Evolutionary conservation across 2,329 filamentous ascomycete genomes (phyloP).

Genomic region (Ophiostoma novo-ulmi): DNA sequence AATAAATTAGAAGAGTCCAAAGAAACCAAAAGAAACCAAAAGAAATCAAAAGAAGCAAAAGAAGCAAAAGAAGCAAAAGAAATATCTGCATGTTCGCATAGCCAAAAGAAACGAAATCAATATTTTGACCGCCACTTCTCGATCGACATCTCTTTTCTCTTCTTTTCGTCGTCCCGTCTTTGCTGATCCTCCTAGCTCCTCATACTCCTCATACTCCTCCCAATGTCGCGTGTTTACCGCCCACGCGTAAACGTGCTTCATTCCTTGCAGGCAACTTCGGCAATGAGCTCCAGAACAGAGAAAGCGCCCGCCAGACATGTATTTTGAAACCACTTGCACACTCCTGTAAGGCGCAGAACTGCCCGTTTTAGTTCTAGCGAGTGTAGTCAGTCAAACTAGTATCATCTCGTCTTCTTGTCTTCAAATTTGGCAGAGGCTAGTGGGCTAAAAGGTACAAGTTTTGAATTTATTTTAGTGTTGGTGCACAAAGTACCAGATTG

Average conservation of each 20-base stretch:
- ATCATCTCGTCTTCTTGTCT: not conserved
- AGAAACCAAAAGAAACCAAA: not conserved
- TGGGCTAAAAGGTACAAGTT: constrained; percentile 7
- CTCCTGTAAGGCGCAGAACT: not conserved
- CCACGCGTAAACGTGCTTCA: constrained; percentile 8
- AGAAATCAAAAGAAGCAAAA: not conserved
- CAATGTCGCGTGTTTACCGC: not conserved
- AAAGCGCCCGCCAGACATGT: not conserved
- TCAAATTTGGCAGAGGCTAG: not conserved
- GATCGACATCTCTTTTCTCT: not conserved
- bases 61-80: not conserved
- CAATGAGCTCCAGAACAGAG: not conserved
- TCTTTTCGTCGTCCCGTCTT: not conserved
- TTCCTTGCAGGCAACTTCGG: not conserved
- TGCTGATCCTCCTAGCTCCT: not conserved
- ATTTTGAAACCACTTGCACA: not conserved
- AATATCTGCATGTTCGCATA: too few relatives aligned
- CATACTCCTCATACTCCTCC: not conserved
- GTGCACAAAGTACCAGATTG: not conserved
- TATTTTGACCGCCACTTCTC: constrained; percentile 8
- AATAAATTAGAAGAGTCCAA: not conserved
- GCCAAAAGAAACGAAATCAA: not conserved
- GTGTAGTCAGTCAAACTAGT: not conserved
- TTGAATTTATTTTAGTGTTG: not conserved
- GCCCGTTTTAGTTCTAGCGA: not conserved